Conservation (phyloP, 345 rosid species). For the Rubroshorea leprosula region DNA sequence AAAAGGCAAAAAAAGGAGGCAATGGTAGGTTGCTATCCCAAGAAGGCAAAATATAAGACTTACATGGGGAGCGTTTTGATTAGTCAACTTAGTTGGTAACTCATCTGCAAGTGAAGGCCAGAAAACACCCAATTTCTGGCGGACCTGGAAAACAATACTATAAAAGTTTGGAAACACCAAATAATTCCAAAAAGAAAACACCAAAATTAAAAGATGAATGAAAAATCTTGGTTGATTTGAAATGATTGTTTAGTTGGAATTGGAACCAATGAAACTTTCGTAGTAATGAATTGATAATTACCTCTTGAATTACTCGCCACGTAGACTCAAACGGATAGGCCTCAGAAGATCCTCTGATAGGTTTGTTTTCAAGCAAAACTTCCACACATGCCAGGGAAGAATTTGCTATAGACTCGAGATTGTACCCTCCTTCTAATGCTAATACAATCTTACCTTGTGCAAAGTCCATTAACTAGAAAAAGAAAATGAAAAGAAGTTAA, state of each 20-base stretch:
- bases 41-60: neutral
- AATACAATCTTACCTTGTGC: slow-evolving; percentile 65
- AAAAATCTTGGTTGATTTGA: neutral
- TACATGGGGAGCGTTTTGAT: slow-evolving; percentile 41
- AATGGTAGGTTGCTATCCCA: too few relatives aligned
- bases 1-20: too few relatives aligned
- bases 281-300: slow-evolving; percentile 27
- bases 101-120: slow-evolving; percentile 77
- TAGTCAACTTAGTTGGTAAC: slow-evolving; percentile 48
- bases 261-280: slow-evolving; percentile 4
- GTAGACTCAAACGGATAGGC: slow-evolving; percentile 86
- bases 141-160: slow-evolving; percentile 48
- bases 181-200: slow-evolving; percentile 1
- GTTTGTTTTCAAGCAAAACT: slow-evolving; percentile 64
- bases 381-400: slow-evolving; percentile 82
- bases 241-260: neutral
- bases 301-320: slow-evolving; percentile 76
- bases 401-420: slow-evolving; percentile 74
- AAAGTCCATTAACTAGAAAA: slow-evolving; percentile 73
- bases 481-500: neutral
- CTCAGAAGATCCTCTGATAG: slow-evolving; percentile 45
- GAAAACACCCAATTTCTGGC: slow-evolving; percentile 44
- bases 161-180: slow-evolving; percentile 14
- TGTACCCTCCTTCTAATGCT: slow-evolving; percentile 96
- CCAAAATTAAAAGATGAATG: slow-evolving; percentile 5